Conservation (phyloP, 2,329 filamentous ascomycete genomes). For the Blumeria graminis region DNA sequence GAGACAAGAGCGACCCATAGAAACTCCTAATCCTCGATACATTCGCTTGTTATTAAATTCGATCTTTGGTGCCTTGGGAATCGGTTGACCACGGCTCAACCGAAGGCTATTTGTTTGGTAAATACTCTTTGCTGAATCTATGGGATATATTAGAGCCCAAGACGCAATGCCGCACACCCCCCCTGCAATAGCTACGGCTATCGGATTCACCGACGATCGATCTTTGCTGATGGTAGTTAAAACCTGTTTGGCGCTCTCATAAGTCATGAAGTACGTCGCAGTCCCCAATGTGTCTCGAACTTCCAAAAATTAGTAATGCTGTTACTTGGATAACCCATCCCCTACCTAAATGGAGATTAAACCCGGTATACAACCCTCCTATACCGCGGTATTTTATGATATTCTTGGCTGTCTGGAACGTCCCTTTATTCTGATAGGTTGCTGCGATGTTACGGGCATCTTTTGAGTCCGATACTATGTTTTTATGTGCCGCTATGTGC, state of each 20-base stretch:
- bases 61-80: slow-evolving; percentile 43
- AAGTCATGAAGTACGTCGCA: slow-evolving; percentile 70
- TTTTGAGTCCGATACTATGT: slow-evolving; percentile 16
- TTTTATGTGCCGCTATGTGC: slow-evolving; percentile 42
- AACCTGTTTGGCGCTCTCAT: slow-evolving; percentile 66
- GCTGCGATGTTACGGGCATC: slow-evolving; percentile 22
- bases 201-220: slow-evolving; percentile 49
- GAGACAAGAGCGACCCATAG: slow-evolving; percentile 58
- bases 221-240: slow-evolving; percentile 51
- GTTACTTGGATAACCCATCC: slow-evolving; percentile 3
- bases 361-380: slow-evolving; percentile 55
- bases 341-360: slow-evolving; percentile 54
- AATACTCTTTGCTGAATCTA: slow-evolving; percentile 65
- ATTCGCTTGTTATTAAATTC: slow-evolving; percentile 54
- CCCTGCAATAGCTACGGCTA: slow-evolving; percentile 55
- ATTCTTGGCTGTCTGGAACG: slow-evolving; percentile 49
- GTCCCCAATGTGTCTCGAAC: slow-evolving; percentile 68
- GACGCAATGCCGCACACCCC: slow-evolving; percentile 64
- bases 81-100: slow-evolving; percentile 37
- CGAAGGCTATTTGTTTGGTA: slow-evolving; percentile 65
- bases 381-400: slow-evolving; percentile 53
- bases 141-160: slow-evolving; percentile 39
- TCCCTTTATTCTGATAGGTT: slow-evolving; percentile 58
- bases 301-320: slow-evolving; percentile 14
- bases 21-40: slow-evolving; percentile 65